Percentiles rank a stretch among this genome's conserved stretches.
phyloP scores from a whole-genome alignment of 2,329 filamentous ascomycete genomes.

The Aschersonia sp. region DNA sequence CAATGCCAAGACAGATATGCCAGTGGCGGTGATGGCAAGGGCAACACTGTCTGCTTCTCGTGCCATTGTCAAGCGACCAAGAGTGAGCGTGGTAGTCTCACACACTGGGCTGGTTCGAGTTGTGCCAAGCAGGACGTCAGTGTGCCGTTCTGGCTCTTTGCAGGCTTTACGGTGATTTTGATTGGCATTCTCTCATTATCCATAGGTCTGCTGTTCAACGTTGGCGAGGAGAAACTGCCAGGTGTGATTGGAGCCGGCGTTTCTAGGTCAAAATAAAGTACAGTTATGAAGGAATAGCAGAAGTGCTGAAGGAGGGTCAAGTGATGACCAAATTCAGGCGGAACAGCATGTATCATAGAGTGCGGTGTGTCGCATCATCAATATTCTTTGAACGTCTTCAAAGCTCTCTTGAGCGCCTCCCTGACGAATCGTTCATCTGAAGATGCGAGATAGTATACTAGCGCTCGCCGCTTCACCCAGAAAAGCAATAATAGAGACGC shows the following conservation, averaged over 20 bases:
- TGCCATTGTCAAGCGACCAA: slow-evolving; percentile 59
- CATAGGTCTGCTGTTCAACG: slow-evolving; percentile 65
- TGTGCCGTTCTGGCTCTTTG: slow-evolving; percentile 76
- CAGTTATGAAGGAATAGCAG: not conserved
- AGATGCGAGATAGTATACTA: too few relatives aligned
- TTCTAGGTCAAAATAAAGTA: slow-evolving; percentile 46
- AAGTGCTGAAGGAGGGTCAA: not conserved
- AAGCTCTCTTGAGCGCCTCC: too few relatives aligned
- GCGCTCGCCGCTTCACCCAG: too few relatives aligned
- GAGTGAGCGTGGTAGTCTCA: slow-evolving; percentile 43
- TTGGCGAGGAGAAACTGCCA: slow-evolving; percentile 78
- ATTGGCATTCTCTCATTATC: slow-evolving; percentile 54
- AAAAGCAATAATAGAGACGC: too few relatives aligned
- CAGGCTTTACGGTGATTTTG: slow-evolving; percentile 57
- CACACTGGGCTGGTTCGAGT: slow-evolving; percentile 68
- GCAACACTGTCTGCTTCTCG: slow-evolving; percentile 49
- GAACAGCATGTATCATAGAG: slow-evolving; percentile 3
- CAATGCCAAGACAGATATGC: slow-evolving; percentile 55
- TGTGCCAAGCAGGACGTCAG: slow-evolving; percentile 91
- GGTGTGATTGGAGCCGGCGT: slow-evolving; percentile 96
- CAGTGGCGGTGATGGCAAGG: slow-evolving; percentile 22
- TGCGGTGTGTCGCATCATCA: not conserved
- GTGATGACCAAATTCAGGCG: not conserved
- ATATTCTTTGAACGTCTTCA: too few relatives aligned
- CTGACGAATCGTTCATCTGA: too few relatives aligned